Conservation (phyloP, 2,329 filamentous ascomycete genomes). For the Apiospora kogelbergensis region DNA sequence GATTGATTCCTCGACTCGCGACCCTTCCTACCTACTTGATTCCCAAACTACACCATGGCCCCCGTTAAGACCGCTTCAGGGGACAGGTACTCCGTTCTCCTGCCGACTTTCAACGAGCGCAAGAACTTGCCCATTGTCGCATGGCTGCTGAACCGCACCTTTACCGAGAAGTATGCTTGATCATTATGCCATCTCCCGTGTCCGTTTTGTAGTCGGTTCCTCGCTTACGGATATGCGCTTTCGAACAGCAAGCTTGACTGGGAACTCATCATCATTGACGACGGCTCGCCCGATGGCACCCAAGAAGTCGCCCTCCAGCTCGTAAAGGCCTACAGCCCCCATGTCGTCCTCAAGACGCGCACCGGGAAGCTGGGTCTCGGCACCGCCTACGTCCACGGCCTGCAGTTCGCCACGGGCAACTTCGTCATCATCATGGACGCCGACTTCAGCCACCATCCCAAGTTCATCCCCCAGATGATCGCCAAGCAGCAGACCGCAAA, state of each 20-base stretch:
- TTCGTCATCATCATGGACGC: conserved; percentile 99
- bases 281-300: conserved; percentile 94
- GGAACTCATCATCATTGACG: conserved; percentile 98
- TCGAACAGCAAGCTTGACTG: conserved; percentile 80
- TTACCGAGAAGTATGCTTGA: conserved; percentile 73
- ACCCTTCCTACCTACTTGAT: neutral
- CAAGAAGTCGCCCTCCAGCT: conserved; percentile 89
- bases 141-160: conserved; percentile 91
- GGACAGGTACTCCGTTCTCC: conserved; percentile 94
- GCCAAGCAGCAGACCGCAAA: conserved; percentile 70
- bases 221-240: neutral
- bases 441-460: conserved; percentile 98
- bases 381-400: conserved; percentile 92
- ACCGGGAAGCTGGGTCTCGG: conserved; percentile 95
- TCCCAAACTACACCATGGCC: conserved; percentile 42
- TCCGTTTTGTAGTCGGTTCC: neutral
- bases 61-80: conserved; percentile 38
- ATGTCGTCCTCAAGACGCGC: conserved; percentile 82
- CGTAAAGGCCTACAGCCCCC: conserved; percentile 77
- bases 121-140: conserved; percentile 94
- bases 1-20: neutral
- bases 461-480: conserved; percentile 97
- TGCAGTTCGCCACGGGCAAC: conserved; percentile 88
- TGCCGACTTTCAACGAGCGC: conserved; percentile 98
- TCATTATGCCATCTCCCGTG: too few species aligned